A percentile compares a stretch with the other conserved stretches of the same genome.
Evolutionary conservation across 176 grass and related monocot species (phyloP).

Genomic region (Ampelocalamus luodianensis): DNA sequence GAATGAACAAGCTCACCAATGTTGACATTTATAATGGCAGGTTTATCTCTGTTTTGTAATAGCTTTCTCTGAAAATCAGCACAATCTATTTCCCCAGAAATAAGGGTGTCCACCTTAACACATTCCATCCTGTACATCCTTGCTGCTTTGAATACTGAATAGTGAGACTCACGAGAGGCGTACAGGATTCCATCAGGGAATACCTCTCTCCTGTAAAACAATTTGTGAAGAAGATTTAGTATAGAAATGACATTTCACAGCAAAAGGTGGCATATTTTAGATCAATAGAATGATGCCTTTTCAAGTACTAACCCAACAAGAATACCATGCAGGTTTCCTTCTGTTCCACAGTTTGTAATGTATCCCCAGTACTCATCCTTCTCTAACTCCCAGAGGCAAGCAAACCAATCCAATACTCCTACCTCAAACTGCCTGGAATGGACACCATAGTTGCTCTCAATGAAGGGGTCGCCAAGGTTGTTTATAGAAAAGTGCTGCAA

Average conservation of each 20-base stretch:
- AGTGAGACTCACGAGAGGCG: conserved; percentile 78
- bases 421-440: conserved; percentile 94
- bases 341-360: conserved; percentile 92
- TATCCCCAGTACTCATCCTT: conserved; percentile 89
- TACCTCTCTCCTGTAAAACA: conserved; percentile 69
- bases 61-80: conserved; percentile 62
- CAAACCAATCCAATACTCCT: conserved; percentile 87
- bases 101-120: conserved; percentile 72
- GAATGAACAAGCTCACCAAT: conserved; percentile 59
- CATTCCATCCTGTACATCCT: conserved; percentile 96
- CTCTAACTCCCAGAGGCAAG: conserved; percentile 78
- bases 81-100: conserved; percentile 85
- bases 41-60: conserved; percentile 68
- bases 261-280: background rate
- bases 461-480: conserved; percentile 90
- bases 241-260: conserved; percentile 19
- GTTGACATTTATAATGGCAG: conserved; percentile 88
- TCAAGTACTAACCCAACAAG: conserved; percentile 74
- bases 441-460: conserved; percentile 89
- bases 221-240: conserved; percentile 20
- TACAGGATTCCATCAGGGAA: conserved; percentile 79
- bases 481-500: conserved; percentile 84
- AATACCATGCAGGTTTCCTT: conserved; percentile 90
- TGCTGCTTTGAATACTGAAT: conserved; percentile 91
- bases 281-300: conserved; percentile 6